A percentile compares a stretch with the other conserved stretches of the same genome.
Conservation (phyloP, 2,329 filamentous ascomycete species). For the Fusarium floridanum region DNA sequence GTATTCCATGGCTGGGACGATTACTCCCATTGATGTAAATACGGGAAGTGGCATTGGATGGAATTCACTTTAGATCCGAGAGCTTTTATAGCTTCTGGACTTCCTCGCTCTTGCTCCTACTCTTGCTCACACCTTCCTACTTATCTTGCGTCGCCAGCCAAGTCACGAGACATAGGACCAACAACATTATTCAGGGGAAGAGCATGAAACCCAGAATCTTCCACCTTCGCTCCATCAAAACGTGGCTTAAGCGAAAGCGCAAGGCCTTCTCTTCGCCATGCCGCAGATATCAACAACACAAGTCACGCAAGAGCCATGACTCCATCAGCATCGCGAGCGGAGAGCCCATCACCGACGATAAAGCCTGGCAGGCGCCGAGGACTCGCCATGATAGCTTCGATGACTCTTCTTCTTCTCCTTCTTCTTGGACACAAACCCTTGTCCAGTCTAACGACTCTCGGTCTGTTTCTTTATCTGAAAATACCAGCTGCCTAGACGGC, state of each 20-base stretch:
- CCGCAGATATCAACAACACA: background rate
- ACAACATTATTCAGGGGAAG: background rate
- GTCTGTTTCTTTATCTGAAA: background rate
- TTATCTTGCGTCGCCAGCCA: background rate
- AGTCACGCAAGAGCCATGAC: background rate
- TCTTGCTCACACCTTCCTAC: background rate
- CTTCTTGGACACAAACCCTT: background rate
- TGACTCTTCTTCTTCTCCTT: background rate
- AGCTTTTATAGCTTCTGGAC: background rate
- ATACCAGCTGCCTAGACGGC: background rate
- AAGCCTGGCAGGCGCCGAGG: slow-evolving; percentile 2
- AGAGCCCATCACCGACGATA: background rate
- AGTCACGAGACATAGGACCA: background rate
- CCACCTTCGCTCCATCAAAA: background rate
- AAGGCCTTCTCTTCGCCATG: background rate
- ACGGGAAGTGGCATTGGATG: background rate
- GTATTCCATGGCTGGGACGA: background rate
- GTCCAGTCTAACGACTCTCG: background rate
- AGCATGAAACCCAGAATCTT: background rate
- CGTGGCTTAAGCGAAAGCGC: background rate
- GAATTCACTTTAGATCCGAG: background rate
- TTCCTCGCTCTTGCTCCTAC: background rate
- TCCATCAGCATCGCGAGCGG: background rate
- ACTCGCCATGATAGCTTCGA: background rate
- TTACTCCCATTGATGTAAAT: background rate